phyloP scores from a whole-genome alignment of 768 basidiomycete genomes.

The Tubosaeta brunneosetosa region DNA sequence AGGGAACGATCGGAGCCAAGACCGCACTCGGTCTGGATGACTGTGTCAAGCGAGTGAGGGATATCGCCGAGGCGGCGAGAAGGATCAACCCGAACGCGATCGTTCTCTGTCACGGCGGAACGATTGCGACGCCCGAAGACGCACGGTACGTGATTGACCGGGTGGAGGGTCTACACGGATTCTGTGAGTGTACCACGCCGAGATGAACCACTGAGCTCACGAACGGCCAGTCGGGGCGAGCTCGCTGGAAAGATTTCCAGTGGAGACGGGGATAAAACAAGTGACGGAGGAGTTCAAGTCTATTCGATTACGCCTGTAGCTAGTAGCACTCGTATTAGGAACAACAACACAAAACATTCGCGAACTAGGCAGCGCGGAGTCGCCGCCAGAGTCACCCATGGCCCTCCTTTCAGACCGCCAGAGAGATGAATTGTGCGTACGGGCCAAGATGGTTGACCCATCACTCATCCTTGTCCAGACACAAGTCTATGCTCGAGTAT shows the following conservation, averaged over 20 bases:
- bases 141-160: not conserved
- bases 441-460: constrained; percentile 1
- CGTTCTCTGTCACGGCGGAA: not conserved
- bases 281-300: not conserved
- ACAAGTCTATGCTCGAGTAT: constrained; percentile 80
- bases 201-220: not conserved
- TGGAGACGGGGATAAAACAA: not conserved
- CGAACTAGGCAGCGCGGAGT: constrained; percentile 1
- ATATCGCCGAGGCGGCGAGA: constrained; percentile 16
- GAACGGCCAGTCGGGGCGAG: not conserved
- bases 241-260: not conserved
- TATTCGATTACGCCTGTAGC: not conserved
- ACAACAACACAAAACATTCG: constrained; percentile 33
- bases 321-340: not conserved
- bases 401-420: constrained; percentile 43
- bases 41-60: constrained; percentile 17
- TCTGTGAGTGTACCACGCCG: constrained; percentile 14
- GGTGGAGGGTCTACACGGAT: constrained; percentile 3
- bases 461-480: constrained; percentile 38
- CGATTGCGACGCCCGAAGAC: not conserved
- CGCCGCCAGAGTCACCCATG: constrained; percentile 25
- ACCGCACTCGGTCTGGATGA: constrained; percentile 18
- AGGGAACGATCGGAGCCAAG: constrained; percentile 21
- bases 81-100: not conserved
- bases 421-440: constrained; percentile 44